Conservation (phyloP, 108 stramenopile species). For the Epithemia pelagica region DNA sequence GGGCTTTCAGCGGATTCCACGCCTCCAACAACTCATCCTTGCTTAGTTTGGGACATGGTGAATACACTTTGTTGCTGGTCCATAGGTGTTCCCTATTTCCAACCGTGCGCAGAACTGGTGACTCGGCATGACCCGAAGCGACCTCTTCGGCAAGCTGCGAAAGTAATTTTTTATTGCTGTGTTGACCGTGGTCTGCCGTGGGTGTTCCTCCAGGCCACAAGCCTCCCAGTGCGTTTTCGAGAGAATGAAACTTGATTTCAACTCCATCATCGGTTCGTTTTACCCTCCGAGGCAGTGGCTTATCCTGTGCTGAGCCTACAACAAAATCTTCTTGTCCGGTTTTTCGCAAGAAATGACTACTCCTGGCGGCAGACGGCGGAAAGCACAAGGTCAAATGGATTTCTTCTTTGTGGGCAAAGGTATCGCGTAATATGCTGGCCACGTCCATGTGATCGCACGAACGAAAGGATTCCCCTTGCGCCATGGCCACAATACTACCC, state of each 20-base stretch:
- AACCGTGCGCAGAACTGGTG: slow-evolving; percentile 7
- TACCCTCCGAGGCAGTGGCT: neutral
- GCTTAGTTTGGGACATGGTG: slow-evolving; percentile 12
- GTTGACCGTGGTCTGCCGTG: slow-evolving; percentile 8
- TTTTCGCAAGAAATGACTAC: slow-evolving; percentile 42
- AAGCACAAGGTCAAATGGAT: slow-evolving; percentile 42
- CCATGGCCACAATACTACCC: slow-evolving; percentile 49
- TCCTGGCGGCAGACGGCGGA: slow-evolving; percentile 53
- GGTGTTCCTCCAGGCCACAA: slow-evolving; percentile 22
- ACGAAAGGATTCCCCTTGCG: slow-evolving; percentile 22
- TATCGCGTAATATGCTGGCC: slow-evolving; percentile 22
- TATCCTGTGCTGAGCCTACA: slow-evolving; percentile 4
- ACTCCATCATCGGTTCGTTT: slow-evolving; percentile 37
- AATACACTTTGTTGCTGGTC: slow-evolving; percentile 1
- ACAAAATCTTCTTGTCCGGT: slow-evolving; percentile 11
- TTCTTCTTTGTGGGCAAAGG: slow-evolving; percentile 17
- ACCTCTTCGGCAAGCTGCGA: slow-evolving; percentile 32
- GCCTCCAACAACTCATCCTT: slow-evolving; percentile 31
- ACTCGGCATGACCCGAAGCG: slow-evolving; percentile 25
- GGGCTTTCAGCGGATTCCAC: slow-evolving; percentile 27
- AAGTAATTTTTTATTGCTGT: neutral
- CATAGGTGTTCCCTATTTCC: slow-evolving; percentile 2
- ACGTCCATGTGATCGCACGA: slow-evolving; percentile 41
- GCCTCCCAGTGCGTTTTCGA: slow-evolving; percentile 23
- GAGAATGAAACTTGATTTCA: slow-evolving; percentile 46